These are phyloP conservation scores for Blastobotrys mokoenaii DNA, from an alignment of 805 yeast genomes.

Conservation along the genomic window DNA sequence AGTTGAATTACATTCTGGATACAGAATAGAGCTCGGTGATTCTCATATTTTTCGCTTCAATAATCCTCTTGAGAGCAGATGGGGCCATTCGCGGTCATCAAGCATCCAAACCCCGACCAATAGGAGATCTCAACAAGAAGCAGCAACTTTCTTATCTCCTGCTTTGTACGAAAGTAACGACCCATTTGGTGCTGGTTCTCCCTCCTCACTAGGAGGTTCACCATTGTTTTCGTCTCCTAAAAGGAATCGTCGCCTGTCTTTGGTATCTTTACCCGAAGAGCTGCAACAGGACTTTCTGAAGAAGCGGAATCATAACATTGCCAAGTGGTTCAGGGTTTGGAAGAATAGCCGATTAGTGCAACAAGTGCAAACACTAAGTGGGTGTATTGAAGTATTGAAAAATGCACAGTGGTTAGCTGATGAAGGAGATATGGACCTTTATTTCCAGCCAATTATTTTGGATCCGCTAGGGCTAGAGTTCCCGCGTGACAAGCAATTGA, in stretches of 20 bases:
- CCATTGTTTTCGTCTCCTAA: too few species aligned
- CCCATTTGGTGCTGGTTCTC: too few species aligned
- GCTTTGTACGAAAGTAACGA: too few species aligned
- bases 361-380: too few species aligned
- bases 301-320: too few species aligned
- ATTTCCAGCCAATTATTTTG: conserved; percentile 8
- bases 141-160: background rate
- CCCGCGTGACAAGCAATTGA: background rate
- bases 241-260: too few species aligned
- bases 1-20: conserved; percentile 18
- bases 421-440: background rate
- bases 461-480: conserved; percentile 3
- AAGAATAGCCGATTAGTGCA: too few species aligned
- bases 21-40: conserved; percentile 19
- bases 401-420: conserved; percentile 2
- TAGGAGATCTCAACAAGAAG: background rate
- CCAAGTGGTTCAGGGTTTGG: too few species aligned
- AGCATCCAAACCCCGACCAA: background rate
- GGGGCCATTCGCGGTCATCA: too few species aligned
- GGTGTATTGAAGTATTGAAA: conserved; percentile 1
- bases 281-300: too few species aligned
- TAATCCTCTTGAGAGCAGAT: conserved; percentile 7
- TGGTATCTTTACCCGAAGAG: too few species aligned
- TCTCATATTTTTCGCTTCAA: conserved; percentile 22
- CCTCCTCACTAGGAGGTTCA: too few species aligned